Conservation (phyloP, 169 alveolate species). For the Cryptosporidium sp. region DNA sequence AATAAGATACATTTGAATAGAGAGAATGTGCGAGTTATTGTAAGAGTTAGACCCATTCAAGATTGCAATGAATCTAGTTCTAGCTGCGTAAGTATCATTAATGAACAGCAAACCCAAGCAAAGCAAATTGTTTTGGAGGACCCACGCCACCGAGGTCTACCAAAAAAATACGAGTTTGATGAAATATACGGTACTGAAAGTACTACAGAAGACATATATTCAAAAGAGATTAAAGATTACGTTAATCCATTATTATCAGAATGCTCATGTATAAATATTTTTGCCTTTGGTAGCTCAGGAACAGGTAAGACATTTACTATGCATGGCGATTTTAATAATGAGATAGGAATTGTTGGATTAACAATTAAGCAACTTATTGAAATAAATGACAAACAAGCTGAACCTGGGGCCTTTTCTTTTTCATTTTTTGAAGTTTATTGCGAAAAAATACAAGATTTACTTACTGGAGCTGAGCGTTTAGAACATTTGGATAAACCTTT, state of each 20-base stretch:
- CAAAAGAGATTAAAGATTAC: constrained; percentile 26
- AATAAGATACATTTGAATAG: constrained; percentile 53
- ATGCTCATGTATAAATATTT: constrained; percentile 70
- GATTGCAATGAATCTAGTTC: constrained; percentile 25
- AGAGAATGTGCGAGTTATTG: constrained; percentile 72
- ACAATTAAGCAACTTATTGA: constrained; percentile 45
- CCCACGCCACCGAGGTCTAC: constrained; percentile 78
- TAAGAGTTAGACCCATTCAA: constrained; percentile 45
- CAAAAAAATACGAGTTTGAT: constrained; percentile 72
- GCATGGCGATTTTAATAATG: constrained; percentile 62
- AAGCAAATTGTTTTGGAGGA: constrained; percentile 72
- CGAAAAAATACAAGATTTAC: constrained; percentile 76
- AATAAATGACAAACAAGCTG: constrained; percentile 9
- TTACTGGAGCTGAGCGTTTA: constrained; percentile 20
- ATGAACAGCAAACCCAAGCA: not conserved
- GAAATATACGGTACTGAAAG: constrained; percentile 44
- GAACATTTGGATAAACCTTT: not conserved
- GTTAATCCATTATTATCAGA: constrained; percentile 48
- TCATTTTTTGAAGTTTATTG: constrained; percentile 78
- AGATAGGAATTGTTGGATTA: constrained; percentile 52
- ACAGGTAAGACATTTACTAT: constrained; percentile 79
- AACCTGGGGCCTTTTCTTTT: constrained; percentile 73
- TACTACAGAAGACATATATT: constrained; percentile 42
- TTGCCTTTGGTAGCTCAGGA: constrained; percentile 79
- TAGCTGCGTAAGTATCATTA: constrained; percentile 14